Conservation (phyloP, 1,284 basidiomycete species). For the Afroboletus lepidellus region DNA sequence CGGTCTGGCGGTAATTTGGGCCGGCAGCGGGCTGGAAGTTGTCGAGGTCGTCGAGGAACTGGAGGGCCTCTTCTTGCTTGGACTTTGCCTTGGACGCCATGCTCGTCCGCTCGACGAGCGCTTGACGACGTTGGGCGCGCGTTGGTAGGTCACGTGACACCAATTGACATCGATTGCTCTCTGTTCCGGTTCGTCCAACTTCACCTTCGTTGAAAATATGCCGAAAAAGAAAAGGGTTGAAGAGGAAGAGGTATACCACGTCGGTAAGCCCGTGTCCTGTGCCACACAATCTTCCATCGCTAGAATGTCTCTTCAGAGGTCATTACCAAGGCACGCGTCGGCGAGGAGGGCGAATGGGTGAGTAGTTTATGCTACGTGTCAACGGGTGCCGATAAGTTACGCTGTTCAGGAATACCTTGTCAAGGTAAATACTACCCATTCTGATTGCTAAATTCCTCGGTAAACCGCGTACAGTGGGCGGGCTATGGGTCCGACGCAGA, state of each 20-base stretch:
- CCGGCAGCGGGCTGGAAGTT: conserved; percentile 36
- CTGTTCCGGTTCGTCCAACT: background rate
- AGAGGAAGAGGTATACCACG: conserved; percentile 46
- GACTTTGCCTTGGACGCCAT: conserved; percentile 68
- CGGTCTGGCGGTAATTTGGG: conserved; percentile 19
- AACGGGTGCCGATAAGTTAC: background rate
- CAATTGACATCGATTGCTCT: background rate
- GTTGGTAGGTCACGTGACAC: conserved; percentile 19
- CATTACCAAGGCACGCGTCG: conserved; percentile 49
- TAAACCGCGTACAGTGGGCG: conserved; percentile 43
- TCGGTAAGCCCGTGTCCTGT: conserved; percentile 38
- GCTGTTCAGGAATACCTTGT: conserved; percentile 54
- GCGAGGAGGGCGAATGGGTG: conserved; percentile 43
- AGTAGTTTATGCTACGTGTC: conserved; percentile 25
- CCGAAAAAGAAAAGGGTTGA: conserved; percentile 26
- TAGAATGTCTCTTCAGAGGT: conserved; percentile 42
- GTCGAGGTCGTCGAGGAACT: conserved; percentile 82
- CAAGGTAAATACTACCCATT: conserved; percentile 41
- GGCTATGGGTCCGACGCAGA: conserved; percentile 49
- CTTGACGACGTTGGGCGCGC: conserved; percentile 1
- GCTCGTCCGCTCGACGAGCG: conserved; percentile 5
- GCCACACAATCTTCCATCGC: background rate
- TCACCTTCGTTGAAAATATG: conserved; percentile 19
- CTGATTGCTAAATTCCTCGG: background rate
- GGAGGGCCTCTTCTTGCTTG: conserved; percentile 86